Base-by-base conservation (phyloP, 2,329 filamentous ascomycete species). In the Leptosphaerulina australis region DNA sequence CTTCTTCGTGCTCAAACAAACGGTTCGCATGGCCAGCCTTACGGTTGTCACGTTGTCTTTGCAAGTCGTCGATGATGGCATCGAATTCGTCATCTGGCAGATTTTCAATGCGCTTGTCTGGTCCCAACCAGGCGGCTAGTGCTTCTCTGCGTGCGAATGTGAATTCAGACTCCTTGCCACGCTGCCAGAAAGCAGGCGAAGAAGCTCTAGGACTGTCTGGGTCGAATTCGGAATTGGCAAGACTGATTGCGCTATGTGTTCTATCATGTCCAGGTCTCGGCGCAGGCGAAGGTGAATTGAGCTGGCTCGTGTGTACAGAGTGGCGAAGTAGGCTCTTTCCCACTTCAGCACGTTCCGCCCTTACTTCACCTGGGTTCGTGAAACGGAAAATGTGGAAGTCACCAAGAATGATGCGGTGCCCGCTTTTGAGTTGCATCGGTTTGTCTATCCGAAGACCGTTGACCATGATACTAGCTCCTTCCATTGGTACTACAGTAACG, bases 381-480 rank as follows among this genome's bases (percentile, higher is more conserved):
- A 99, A 99, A 48, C 94, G 83, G 76, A 99, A 97, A 54, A 99
- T 99, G 72, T 99, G 94, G 64, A 99, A 99, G 73, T 99, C 94
- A 30, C 94, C 94, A 8, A 99, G 80, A 56, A 99, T 99, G 44
- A 99, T 89, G 55, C 94, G 88, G 70, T 92, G 96, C 5, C 94
- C 94, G 64, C 92, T 97, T 67, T 92, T 88, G 33, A 99, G 79
- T 58, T 91, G 84, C 59, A 88, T 91, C 1, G 92, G 87, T 65
- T 92, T 91, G 44, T 91, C 85, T 44, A 97, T 89, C 14, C 92
- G 88, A 58, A 93, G 84, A 50, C 94, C 94, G 66, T 99, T 99
- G 43, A 99, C 91, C 94, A 99, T 99, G 50, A 99, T 90, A 9
- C 92, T 91, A 1, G 94, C 94, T n/a, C 90, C 91, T 63, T 96